A percentile compares a stretch with the other conserved stretches of the same genome.
These are phyloP conservation scores for Carex kokanica DNA, from an alignment of 176 grass and related monocot species.

Conservation along the genomic window DNA sequence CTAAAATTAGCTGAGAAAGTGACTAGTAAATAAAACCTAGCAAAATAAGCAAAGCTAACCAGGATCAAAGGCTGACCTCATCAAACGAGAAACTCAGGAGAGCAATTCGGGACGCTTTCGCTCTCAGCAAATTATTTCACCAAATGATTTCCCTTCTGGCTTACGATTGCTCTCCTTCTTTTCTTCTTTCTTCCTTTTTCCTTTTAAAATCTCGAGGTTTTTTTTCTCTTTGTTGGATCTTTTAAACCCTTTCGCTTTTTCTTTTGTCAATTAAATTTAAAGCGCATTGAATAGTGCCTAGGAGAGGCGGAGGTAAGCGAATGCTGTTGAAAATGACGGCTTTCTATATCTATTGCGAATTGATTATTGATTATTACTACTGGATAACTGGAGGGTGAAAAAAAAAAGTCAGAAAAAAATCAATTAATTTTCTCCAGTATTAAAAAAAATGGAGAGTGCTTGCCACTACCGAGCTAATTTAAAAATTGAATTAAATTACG, in stretches of 20 bases:
- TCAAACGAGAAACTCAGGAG: constrained; percentile 6
- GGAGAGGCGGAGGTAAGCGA: background rate
- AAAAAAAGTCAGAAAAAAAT: background rate
- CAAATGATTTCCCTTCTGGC: constrained; percentile 7
- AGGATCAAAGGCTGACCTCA: constrained; percentile 15
- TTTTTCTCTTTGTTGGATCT: constrained; percentile 16
- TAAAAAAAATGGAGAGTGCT: constrained; percentile 5
- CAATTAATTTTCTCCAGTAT: background rate
- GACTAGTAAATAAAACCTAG: background rate
- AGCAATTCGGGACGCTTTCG: background rate
- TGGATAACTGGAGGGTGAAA: too few species aligned
- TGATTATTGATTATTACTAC: too few species aligned
- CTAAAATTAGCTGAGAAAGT: background rate
- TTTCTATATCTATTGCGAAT: background rate
- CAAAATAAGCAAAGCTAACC: background rate
- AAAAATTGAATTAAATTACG: too few species aligned
- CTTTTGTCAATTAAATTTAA: background rate
- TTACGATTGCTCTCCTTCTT: background rate
- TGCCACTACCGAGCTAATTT: background rate
- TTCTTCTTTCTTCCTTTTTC: background rate
- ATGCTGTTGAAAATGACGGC: constrained; percentile 30
- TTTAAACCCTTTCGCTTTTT: background rate
- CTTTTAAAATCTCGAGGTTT: constrained; percentile 5
- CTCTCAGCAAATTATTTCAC: background rate
- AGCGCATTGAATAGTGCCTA: background rate